Base-by-base conservation (phyloP, 73 alveolate species). In the Stentor coeruleus region DNA sequence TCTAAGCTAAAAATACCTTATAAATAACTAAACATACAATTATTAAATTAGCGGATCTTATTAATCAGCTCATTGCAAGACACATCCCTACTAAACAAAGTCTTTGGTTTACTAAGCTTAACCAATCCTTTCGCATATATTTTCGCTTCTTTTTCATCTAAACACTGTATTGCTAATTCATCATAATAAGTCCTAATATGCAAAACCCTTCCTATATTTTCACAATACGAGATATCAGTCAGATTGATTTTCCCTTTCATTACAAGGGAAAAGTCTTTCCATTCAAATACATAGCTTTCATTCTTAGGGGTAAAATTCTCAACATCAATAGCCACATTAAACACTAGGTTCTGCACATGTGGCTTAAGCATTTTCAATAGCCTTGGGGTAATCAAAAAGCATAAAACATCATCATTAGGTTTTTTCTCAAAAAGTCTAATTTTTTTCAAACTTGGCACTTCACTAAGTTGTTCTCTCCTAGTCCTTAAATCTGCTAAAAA, bases 361-460 rank as follows among this genome's bases (percentile, higher is more conserved):
- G 66, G 66, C 20, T 49, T 6, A 49, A 49, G 66, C 66, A 49
- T 49, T 49, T 49, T 49, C 66, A 49, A 20, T 20, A 49, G 66
- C 20, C 66, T 49, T 20, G 66, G 66, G 6, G 66, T 49, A 49
- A 49, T 49, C 66, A 49, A 49, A 49, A 49, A 49, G 66, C 66
- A 49, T 20, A 49, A 49, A 49, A 49, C 6, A 49, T 49, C 66
- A 6, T 6, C 28, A 49, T 49, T 20, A 49, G 6, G 6, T 49
- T 49, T 6, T 49, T 49, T 49, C 6, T 6, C 6, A 11, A 11
- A 20, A 49, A 49, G 20, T 49, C 66, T 49, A 6, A 49, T 6
- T 49, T 6, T 11, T 49, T 49, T 49, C 20, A 49, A 49, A 49
- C 66, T 49, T 20, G 66, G 66, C 66, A 49, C 66, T 49, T 49